These are phyloP conservation scores for Colletotrichum camelliae DNA, from an alignment of 2,329 filamentous ascomycete species.

Conservation along the genomic window DNA sequence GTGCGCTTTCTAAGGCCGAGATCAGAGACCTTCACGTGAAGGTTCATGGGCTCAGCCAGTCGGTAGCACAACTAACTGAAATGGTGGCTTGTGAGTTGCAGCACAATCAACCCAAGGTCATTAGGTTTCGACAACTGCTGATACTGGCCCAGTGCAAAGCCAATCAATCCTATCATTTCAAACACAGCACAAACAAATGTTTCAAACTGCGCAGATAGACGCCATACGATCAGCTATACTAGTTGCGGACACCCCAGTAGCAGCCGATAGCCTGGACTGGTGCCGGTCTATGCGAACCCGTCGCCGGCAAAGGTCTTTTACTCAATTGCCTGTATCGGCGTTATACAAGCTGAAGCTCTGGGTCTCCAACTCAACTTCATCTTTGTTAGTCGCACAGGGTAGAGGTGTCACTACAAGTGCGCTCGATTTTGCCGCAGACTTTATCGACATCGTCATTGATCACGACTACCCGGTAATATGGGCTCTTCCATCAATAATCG, in stretches of 20 bases:
- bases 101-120: rapidly evolving
- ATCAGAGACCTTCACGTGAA: not conserved
- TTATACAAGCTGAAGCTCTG: not conserved
- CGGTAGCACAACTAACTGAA: not conserved
- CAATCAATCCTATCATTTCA: rapidly evolving
- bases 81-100: not conserved
- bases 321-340: not conserved
- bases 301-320: not conserved
- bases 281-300: not conserved
- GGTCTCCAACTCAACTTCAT: not conserved
- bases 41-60: rapidly evolving
- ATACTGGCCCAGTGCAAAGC: rapidly evolving
- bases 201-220: not conserved
- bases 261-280: not conserved
- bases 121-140: rapidly evolving
- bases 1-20: not conserved
- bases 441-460: not conserved
- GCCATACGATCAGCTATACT: rapidly evolving
- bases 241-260: rapidly evolving
- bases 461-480: not conserved
- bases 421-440: not conserved
- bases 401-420: not conserved
- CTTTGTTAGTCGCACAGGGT: not conserved
- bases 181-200: rapidly evolving
- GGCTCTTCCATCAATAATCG: not conserved